These are phyloP conservation scores for Trichoderma reesei DNA, from an alignment of 495 filamentous ascomycete genomes.

Conservation along the genomic window DNA sequence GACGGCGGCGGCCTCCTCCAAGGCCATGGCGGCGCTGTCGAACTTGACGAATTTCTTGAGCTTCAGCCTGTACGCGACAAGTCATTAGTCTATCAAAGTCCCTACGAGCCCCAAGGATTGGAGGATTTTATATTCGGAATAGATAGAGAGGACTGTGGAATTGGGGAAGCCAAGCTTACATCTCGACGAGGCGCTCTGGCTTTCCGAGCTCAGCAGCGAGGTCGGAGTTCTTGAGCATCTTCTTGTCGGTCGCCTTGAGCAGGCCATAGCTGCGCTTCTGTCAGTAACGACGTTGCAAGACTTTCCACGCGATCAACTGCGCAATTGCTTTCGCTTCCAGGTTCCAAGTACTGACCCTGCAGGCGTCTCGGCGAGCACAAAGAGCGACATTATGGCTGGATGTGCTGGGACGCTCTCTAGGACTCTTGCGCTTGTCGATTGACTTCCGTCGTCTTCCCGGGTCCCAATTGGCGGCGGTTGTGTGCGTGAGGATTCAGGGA, in stretches of 20 bases:
- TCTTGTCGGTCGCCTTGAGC: constrained; percentile 97
- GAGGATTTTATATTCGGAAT: no score
- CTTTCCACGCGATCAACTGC: not conserved
- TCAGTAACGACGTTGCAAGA: constrained; percentile 13
- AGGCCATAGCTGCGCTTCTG: constrained; percentile 60
- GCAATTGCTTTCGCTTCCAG: not conserved
- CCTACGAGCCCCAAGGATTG: no score
- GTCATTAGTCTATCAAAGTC: not conserved
- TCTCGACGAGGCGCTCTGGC: constrained; percentile 73
- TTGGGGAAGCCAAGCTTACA: constrained; percentile 47
- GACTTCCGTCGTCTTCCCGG: constrained; percentile 7
- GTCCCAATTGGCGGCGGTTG: not conserved
- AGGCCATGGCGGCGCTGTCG: constrained; percentile 74
- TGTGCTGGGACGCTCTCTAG: constrained; percentile 13
- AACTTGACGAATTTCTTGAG: constrained; percentile 96
- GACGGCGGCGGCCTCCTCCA: constrained; percentile 80
- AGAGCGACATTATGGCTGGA: constrained; percentile 52
- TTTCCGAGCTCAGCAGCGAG: constrained; percentile 62
- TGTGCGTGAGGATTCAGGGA: constrained; percentile 11
- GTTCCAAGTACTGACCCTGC: constrained; percentile 52
- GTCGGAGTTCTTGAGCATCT: constrained; percentile 80
- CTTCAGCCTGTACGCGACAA: constrained; percentile 55
- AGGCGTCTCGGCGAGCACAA: constrained; percentile 83
- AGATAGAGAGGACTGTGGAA: constrained; percentile 9
- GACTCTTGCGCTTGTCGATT: constrained; percentile 22